A percentile compares a stretch with the other conserved stretches of the same genome.
Conservation (phyloP, 805 yeast genomes). For the Wickerhamiella shivajii region DNA sequence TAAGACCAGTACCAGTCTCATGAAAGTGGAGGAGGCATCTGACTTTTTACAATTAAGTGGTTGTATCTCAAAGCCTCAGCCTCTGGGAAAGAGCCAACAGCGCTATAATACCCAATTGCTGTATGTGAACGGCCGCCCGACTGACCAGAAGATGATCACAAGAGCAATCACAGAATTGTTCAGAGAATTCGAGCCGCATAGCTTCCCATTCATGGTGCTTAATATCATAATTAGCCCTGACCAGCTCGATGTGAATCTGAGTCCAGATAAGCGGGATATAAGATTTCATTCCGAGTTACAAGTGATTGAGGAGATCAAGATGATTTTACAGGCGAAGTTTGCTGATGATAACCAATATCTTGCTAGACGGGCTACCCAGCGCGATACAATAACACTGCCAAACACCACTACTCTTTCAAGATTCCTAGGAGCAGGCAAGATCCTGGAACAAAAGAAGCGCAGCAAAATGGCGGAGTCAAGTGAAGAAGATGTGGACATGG, state of each 20-base stretch:
- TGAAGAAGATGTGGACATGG: neutral
- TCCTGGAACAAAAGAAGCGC: slow-evolving; percentile 11
- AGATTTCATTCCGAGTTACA: slow-evolving; percentile 49
- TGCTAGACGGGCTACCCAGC: slow-evolving; percentile 18
- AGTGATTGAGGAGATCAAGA: slow-evolving; percentile 42
- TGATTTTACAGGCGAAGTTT: slow-evolving; percentile 35
- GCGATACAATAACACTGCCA: slow-evolving; percentile 10
- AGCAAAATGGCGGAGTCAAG: no score
- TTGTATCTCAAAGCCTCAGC: slow-evolving; percentile 46
- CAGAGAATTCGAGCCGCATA: slow-evolving; percentile 53
- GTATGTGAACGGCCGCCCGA: slow-evolving; percentile 67
- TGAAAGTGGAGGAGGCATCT: slow-evolving; percentile 28
- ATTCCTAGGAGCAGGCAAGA: slow-evolving; percentile 12
- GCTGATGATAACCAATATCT: slow-evolving; percentile 27
- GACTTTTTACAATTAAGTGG: slow-evolving; percentile 30
- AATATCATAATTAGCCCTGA: slow-evolving; percentile 39
- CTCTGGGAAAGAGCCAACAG: slow-evolving; percentile 66
- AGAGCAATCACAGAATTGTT: slow-evolving; percentile 62
- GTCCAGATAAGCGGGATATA: slow-evolving; percentile 77
- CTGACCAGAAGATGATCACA: slow-evolving; percentile 37
- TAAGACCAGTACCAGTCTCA: slow-evolving; percentile 43
- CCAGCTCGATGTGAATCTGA: slow-evolving; percentile 61
- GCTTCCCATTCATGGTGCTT: slow-evolving; percentile 54
- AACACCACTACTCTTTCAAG: slow-evolving; percentile 9
- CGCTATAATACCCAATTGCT: slow-evolving; percentile 61